Percentiles rank a stretch among this genome's conserved stretches.
phyloP scores from a whole-genome alignment of 495 filamentous ascomycete genomes.

The Penicillium lagena region DNA sequence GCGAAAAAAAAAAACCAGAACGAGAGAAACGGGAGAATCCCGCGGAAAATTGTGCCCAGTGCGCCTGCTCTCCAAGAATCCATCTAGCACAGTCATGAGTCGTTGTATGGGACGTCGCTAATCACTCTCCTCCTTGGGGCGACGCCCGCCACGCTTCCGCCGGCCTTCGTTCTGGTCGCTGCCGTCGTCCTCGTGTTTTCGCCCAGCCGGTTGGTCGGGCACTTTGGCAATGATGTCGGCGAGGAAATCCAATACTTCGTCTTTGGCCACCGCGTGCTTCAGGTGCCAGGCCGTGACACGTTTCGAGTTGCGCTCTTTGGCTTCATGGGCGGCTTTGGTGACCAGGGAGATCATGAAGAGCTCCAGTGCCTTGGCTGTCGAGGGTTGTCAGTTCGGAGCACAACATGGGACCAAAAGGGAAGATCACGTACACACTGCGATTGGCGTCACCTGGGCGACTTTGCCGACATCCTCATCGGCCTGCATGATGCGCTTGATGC shows the following conservation, averaged over 20 bases:
- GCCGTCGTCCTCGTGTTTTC: constrained; percentile 48
- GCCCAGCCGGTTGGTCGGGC: constrained; percentile 58
- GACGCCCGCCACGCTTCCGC: constrained; percentile 37
- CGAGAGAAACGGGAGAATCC: no score
- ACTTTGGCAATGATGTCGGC: constrained; percentile 86
- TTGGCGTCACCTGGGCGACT: constrained; percentile 93
- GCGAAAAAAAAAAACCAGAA: constrained; percentile 1
- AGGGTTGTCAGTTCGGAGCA: not conserved
- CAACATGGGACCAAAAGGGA: not conserved
- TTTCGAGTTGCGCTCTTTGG: constrained; percentile 74
- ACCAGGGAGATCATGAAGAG: constrained; percentile 96
- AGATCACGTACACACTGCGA: constrained; percentile 69
- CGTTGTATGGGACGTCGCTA: constrained; percentile 7
- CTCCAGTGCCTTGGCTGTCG: constrained; percentile 76
- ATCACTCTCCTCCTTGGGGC: constrained; percentile 44
- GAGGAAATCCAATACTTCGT: constrained; percentile 90
- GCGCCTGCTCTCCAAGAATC: constrained; percentile 13
- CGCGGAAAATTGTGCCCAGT: constrained; percentile 3
- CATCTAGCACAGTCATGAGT: constrained; percentile 22
- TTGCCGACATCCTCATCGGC: constrained; percentile 99
- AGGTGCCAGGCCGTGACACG: constrained; percentile 85
- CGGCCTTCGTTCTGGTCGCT: constrained; percentile 46
- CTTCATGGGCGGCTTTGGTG: constrained; percentile 76
- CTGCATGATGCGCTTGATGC: constrained; percentile 99
- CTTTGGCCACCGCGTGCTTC: constrained; percentile 77